A percentile compares a stretch with the other conserved stretches of the same genome.
These are phyloP conservation scores for Monilinia vaccinii-corymbosi DNA, from an alignment of 2,329 filamentous ascomycete species.

Conservation along the genomic window DNA sequence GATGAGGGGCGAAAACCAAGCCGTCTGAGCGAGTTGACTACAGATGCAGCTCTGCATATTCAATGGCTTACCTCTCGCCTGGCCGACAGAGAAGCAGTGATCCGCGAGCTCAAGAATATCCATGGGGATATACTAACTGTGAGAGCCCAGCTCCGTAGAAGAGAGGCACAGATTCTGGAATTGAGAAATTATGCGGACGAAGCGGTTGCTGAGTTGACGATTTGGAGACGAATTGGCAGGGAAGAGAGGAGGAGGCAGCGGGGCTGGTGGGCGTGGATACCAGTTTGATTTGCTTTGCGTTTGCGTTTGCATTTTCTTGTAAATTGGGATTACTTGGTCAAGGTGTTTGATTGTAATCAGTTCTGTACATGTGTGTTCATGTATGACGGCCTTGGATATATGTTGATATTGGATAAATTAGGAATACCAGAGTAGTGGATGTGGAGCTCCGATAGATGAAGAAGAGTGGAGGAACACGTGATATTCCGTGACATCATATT, in stretches of 20 bases:
- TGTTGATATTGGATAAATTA: no score
- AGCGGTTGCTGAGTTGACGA: background rate
- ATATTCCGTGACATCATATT: no score
- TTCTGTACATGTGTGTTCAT: background rate
- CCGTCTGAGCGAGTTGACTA: background rate
- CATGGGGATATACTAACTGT: background rate
- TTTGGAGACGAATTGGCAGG: background rate
- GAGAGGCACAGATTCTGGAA: background rate
- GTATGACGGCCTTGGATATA: background rate
- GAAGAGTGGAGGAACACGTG: no score
- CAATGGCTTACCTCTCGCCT: conserved; percentile 1
- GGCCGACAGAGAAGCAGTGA: background rate
- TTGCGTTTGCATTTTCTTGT: background rate
- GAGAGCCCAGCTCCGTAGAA: background rate
- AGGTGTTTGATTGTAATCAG: background rate
- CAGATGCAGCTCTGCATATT: background rate
- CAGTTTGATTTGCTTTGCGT: background rate
- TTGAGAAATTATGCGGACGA: background rate
- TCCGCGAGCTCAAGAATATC: background rate
- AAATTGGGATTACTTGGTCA: background rate
- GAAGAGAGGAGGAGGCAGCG: background rate
- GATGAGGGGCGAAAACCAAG: background rate
- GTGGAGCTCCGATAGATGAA: no score
- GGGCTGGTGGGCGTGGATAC: background rate
- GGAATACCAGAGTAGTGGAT: no score